These are phyloP conservation scores for Pyrus hybrid DNA, from an alignment of 331 rosid species.

Conservation along the genomic window DNA sequence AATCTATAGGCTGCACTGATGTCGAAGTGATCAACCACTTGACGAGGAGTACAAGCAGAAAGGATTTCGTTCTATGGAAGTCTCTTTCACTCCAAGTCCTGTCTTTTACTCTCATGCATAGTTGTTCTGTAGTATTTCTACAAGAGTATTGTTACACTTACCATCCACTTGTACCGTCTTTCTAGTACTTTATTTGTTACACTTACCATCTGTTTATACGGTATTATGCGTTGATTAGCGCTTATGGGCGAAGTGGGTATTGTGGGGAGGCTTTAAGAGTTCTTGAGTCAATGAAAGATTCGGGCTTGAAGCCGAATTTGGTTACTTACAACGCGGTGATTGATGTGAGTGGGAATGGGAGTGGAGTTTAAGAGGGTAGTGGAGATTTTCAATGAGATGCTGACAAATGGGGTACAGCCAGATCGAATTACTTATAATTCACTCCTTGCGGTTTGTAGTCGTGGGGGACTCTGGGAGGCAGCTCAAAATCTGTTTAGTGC, in stretches of 20 bases:
- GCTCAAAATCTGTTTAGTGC: conserved; percentile 55
- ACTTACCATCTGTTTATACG: neutral
- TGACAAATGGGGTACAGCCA: conserved; percentile 44
- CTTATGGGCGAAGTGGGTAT: conserved; percentile 52
- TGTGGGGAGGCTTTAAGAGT: conserved; percentile 46
- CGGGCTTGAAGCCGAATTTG: conserved; percentile 69
- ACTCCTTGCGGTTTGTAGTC: conserved; percentile 63
- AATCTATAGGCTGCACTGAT: too few relatives aligned
- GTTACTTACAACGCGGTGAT: conserved; percentile 82
- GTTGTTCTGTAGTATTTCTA: too few relatives aligned
- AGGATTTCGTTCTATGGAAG: too few relatives aligned
- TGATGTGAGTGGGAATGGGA: conserved; percentile 85
- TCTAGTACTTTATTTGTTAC: conserved; percentile 12
- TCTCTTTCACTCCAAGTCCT: too few relatives aligned
- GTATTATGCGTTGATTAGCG: conserved; percentile 51
- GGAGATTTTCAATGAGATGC: conserved; percentile 68
- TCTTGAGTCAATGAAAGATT: conserved; percentile 51
- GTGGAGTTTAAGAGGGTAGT: conserved; percentile 55
- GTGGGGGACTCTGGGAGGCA: conserved; percentile 76
- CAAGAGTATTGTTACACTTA: too few relatives aligned
- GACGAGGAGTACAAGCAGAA: too few relatives aligned
- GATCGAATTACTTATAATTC: conserved; percentile 86
- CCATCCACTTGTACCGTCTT: too few relatives aligned
- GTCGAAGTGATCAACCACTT: too few relatives aligned
- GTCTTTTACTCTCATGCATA: too few relatives aligned